These are phyloP conservation scores for Scutellaria barbata DNA, from an alignment of 257 asterid species.

Conservation along the genomic window DNA sequence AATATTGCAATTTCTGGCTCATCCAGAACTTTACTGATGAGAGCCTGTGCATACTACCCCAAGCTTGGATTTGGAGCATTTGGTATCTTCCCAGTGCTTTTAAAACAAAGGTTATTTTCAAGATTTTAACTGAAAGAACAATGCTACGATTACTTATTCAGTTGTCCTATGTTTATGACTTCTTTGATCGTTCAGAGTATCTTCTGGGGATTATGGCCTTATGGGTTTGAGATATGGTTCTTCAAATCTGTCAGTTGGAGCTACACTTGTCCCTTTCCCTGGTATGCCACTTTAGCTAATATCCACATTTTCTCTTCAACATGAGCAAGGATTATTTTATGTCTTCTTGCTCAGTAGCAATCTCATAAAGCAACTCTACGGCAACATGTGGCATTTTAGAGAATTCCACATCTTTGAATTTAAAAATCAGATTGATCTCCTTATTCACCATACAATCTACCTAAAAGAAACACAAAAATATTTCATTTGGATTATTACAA, in stretches of 20 bases:
- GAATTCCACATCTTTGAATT: conserved; percentile 12
- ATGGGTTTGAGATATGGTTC: conserved; percentile 98
- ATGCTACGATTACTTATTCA: conserved; percentile 22
- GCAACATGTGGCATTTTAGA: background rate
- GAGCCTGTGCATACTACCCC: conserved; percentile 86
- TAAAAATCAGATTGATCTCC: conserved; percentile 7
- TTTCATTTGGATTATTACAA: conserved; percentile 17
- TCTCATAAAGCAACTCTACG: conserved; percentile 13
- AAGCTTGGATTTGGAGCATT: conserved; percentile 81
- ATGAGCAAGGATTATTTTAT: background rate
- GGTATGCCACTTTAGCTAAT: conserved; percentile 47
- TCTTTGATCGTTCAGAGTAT: conserved; percentile 57
- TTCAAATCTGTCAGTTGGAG: conserved; percentile 81
- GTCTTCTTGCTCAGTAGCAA: conserved; percentile 17
- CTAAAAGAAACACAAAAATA: background rate
- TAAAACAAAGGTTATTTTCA: conserved; percentile 65
- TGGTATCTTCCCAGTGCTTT: conserved; percentile 78
- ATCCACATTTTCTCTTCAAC: conserved; percentile 21
- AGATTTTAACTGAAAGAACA: conserved; percentile 13
- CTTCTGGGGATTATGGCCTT: conserved; percentile 73
- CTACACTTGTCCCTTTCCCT: conserved; percentile 68
- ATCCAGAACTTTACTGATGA: conserved; percentile 65
- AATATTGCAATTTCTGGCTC: conserved; percentile 12
- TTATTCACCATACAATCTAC: background rate
- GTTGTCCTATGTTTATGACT: conserved; percentile 29